These are phyloP conservation scores for Leccinum fuscescens DNA, from an alignment of 1,284 basidiomycete genomes.

Conservation along the genomic window DNA sequence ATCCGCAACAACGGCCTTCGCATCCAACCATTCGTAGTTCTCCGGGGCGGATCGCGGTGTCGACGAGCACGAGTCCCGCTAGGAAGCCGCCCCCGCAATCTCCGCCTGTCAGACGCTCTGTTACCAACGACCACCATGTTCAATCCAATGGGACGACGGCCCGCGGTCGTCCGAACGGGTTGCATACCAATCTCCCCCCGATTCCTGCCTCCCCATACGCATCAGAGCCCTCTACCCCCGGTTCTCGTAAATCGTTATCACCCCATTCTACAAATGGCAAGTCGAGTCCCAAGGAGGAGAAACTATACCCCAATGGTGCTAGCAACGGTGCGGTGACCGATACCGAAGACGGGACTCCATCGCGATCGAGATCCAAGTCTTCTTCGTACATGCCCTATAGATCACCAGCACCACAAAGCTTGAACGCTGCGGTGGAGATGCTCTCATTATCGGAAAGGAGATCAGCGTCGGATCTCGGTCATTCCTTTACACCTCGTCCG, in stretches of 20 bases:
- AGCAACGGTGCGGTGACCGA: constrained; percentile 27
- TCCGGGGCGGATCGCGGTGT: constrained; percentile 29
- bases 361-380: constrained; percentile 43
- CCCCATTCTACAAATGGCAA: constrained; percentile 29
- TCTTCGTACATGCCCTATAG: constrained; percentile 48
- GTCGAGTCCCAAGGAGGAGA: constrained; percentile 28
- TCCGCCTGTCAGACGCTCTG: constrained; percentile 30
- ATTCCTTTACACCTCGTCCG: constrained; percentile 10
- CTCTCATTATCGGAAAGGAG: constrained; percentile 48
- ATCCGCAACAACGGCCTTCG: constrained; percentile 25
- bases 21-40: constrained; percentile 31
- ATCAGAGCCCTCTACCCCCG: constrained; percentile 37
- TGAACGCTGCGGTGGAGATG: constrained; percentile 56
- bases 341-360: constrained; percentile 28
- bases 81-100: constrained; percentile 25
- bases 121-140: constrained; percentile 33
- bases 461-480: constrained; percentile 35
- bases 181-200: constrained; percentile 33
- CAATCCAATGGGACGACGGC: constrained; percentile 23
- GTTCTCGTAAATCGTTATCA: constrained; percentile 33
- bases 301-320: constrained; percentile 12
- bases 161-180: constrained; percentile 29
- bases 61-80: constrained; percentile 21
- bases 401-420: constrained; percentile 51
- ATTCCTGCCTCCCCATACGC: constrained; percentile 38